Evolutionary conservation across 2,329 filamentous ascomycete genomes (phyloP), one percentile per base, ranked within the genome.

Genomic region (Colletotrichum somersetense): DNA sequence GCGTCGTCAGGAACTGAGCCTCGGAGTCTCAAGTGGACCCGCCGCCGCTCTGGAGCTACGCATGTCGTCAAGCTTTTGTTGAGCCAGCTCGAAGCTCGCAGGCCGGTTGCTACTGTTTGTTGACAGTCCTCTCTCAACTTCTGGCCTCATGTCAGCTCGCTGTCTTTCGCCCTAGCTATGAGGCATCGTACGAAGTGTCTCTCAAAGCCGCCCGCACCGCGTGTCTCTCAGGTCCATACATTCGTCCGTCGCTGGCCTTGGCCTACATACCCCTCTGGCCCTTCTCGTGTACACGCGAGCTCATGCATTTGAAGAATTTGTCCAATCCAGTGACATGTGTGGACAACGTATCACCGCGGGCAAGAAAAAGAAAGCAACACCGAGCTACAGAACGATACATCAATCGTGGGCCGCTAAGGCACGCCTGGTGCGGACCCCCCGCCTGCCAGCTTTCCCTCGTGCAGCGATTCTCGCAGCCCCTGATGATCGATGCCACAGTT

Each of bases 401-500:
- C 48, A 66, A 70, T 70, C 48, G 66, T 65, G 66, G 48, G 50
- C 70, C 70, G 70, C 70, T 65, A 72, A 72, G 61, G 66, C 40
- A 44, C 48, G 64, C 70, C 33, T 56, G 59, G 61, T 55, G 66
- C 42, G 70, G 48, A 18, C 55, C 65, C 65, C 26, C 70, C 53
- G 70, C 66, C 69, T 72, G 59, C 66, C 66, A 69, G 53, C 30
- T 72, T 70, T 33, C 59, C n/a, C 59, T 44, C 53, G 59, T 72
- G 61, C 55, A 69, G 66, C 30, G 61, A 65, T 52, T 70, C 42
- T 33, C 46, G 30, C 18, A n/a, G 66, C 66, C 70, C 70, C 70
- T 72, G 70, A 72, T 72, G 70, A 72, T 72, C 70, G 70, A 72
- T 72, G 70, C 66, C 53, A 65, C 46, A 64, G 70, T 56, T 61